Evolutionary conservation across 1,139 yeast species (phyloP).

Genomic region (Pichia sp.): DNA sequence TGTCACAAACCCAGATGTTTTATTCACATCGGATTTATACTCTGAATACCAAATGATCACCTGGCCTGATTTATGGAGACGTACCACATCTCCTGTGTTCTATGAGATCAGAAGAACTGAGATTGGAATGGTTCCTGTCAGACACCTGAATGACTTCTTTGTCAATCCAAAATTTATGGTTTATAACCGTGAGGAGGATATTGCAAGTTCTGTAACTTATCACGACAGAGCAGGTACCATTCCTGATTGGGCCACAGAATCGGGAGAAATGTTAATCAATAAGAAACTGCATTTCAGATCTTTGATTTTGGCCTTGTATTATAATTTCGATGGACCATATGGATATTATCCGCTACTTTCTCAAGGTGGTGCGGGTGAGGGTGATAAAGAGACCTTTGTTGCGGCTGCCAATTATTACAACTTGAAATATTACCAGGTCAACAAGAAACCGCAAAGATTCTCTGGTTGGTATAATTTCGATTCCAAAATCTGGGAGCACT

Average conservation of each 20-base stretch:
- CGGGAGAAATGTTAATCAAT: conserved; percentile 49
- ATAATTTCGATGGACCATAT: conserved; percentile 46
- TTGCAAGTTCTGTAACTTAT: conserved; percentile 16
- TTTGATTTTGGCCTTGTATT: conserved; percentile 44
- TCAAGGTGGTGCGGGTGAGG: conserved; percentile 56
- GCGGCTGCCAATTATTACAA: conserved; percentile 49
- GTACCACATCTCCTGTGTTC: conserved; percentile 49
- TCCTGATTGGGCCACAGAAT: conserved; percentile 54
- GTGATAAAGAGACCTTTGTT: conserved; percentile 56
- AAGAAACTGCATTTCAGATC: conserved; percentile 43
- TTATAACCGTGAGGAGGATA: conserved; percentile 15
- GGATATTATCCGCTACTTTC: conserved; percentile 45
- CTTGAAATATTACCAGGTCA: conserved; percentile 47
- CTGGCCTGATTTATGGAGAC: conserved; percentile 66
- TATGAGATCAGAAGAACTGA: conserved; percentile 42
- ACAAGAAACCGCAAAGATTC: conserved; percentile 25
- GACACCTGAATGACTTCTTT: conserved; percentile 22
- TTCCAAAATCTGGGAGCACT: conserved; percentile 17
- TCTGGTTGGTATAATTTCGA: conserved; percentile 25
- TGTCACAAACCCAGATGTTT: conserved; percentile 40
- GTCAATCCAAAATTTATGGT: conserved; percentile 16
- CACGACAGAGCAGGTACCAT: conserved; percentile 51
- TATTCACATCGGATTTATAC: conserved; percentile 35
- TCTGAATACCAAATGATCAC: conserved; percentile 25
- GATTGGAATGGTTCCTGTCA: conserved; percentile 27